Conservation (phyloP, 192 early-diverging fungal genomes). For the Backusella morwellensis region DNA sequence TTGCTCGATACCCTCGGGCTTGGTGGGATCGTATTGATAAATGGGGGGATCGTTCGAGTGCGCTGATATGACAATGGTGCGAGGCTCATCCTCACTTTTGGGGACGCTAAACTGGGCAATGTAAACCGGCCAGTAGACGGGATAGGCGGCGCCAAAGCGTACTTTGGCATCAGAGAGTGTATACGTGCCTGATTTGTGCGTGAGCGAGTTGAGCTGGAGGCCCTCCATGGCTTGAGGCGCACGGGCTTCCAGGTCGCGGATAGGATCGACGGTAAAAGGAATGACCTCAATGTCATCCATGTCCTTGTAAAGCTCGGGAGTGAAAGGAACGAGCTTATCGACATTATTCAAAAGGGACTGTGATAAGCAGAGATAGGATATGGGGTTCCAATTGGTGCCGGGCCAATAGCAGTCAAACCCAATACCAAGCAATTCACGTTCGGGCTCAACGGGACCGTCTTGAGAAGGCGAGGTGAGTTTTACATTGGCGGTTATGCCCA, state of each 20-base stretch:
- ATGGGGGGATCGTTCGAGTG: constrained; percentile 26
- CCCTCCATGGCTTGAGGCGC: neutral
- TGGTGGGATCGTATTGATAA: constrained; percentile 20
- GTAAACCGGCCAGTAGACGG: constrained; percentile 36
- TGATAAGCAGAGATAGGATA: constrained; percentile 29
- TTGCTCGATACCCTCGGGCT: neutral
- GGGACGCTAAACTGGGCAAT: constrained; percentile 24
- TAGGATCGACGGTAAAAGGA: constrained; percentile 25
- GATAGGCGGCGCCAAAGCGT: constrained; percentile 25
- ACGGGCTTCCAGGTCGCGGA: constrained; percentile 15
- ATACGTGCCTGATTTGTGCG: neutral
- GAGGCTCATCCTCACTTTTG: neutral
- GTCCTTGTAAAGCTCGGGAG: neutral
- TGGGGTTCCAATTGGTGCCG: constrained; percentile 24
- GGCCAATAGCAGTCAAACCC: constrained; percentile 35
- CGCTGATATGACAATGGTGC: constrained; percentile 24
- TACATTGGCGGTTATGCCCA: constrained; percentile 15
- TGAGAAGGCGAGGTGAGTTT: neutral
- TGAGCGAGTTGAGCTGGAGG: neutral
- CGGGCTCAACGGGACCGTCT: neutral
- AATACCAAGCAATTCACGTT: constrained; percentile 8
- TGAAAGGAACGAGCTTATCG: constrained; percentile 19
- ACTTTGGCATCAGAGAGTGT: constrained; percentile 2
- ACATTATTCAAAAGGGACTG: constrained; percentile 1
- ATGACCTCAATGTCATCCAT: constrained; percentile 25